Evolutionary conservation across 495 filamentous ascomycete genomes (phyloP).

Genomic region (Evansstolkia leycettana): DNA sequence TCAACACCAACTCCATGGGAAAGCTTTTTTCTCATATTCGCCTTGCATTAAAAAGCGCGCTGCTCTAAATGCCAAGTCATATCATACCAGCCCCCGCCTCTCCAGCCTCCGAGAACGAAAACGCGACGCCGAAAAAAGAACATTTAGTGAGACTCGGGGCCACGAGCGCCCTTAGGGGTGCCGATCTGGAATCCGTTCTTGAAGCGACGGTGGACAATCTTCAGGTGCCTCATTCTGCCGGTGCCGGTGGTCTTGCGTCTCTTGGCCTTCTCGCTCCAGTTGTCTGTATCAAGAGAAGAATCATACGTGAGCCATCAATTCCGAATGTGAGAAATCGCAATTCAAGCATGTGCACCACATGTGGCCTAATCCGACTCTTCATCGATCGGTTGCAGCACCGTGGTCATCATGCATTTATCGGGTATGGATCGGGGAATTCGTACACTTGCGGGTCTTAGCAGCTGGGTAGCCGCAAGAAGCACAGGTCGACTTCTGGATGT

Average conservation of each 20-base stretch:
- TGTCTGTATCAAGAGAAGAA: constrained; percentile 47
- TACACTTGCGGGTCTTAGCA: constrained; percentile 97
- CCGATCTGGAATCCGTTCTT: constrained; percentile 94
- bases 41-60: constrained; percentile 26
- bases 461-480: constrained; percentile 94
- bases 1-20: constrained; percentile 31
- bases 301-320: constrained; percentile 14
- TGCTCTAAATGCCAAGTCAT: constrained; percentile 32
- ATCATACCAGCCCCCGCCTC: constrained; percentile 28
- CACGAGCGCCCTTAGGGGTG: constrained; percentile 71
- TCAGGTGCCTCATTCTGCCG: constrained; percentile 86
- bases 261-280: constrained; percentile 99
- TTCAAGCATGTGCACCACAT: too few relatives aligned
- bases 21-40: constrained; percentile 24
- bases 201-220: constrained; percentile 78
- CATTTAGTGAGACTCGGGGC: constrained; percentile 40
- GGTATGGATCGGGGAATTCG: constrained; percentile 34
- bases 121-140: constrained; percentile 31
- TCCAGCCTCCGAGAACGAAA: constrained; percentile 36
- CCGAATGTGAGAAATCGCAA: not conserved
- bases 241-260: constrained; percentile 97
- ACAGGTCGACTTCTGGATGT: constrained; percentile 99
- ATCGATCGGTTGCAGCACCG: constrained; percentile 7
- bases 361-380: constrained; percentile 1
- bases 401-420: not conserved